These are phyloP conservation scores for Marsdenia floribunda DNA, from an alignment of 257 asterid genomes.

Conservation along the genomic window DNA sequence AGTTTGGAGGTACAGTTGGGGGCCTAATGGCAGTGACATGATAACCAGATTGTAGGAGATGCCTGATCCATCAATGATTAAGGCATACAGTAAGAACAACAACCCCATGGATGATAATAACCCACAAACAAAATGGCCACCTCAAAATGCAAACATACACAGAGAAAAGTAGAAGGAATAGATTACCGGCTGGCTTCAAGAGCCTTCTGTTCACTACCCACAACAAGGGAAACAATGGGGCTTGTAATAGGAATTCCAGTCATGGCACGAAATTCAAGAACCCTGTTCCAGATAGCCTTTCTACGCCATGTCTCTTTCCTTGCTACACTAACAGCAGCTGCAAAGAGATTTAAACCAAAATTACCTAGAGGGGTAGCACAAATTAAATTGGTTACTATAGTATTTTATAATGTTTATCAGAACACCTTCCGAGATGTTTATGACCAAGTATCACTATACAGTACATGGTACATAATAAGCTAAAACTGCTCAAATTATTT, in stretches of 20 bases:
- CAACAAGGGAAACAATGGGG: conserved; percentile 50
- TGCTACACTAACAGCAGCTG: conserved; percentile 84
- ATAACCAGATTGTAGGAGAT: conserved; percentile 71
- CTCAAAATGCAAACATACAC: not conserved
- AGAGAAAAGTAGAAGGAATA: conserved; percentile 7
- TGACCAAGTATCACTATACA: not conserved
- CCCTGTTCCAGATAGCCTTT: conserved; percentile 52
- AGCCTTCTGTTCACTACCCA: conserved; percentile 86
- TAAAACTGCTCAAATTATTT: not conserved
- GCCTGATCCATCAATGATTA: conserved; percentile 46
- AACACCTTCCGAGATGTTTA: not conserved
- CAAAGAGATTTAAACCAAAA: conserved; percentile 12
- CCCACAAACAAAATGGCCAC: not conserved
- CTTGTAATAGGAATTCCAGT: conserved; percentile 43
- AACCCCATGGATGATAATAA: not conserved
- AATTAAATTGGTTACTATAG: not conserved
- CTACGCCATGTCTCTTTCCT: conserved; percentile 88
- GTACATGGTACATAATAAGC: not conserved
- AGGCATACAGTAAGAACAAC: conserved; percentile 19
- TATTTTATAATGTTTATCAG: not conserved
- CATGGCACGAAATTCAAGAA: conserved; percentile 57
- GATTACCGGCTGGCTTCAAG: conserved; percentile 85
- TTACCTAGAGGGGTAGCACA: not conserved
- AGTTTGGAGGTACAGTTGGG: conserved; percentile 92
- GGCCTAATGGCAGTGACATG: conserved; percentile 91